phyloP scores from a whole-genome alignment of 2,329 filamentous ascomycete species.

The Monosporascus sp. region DNA sequence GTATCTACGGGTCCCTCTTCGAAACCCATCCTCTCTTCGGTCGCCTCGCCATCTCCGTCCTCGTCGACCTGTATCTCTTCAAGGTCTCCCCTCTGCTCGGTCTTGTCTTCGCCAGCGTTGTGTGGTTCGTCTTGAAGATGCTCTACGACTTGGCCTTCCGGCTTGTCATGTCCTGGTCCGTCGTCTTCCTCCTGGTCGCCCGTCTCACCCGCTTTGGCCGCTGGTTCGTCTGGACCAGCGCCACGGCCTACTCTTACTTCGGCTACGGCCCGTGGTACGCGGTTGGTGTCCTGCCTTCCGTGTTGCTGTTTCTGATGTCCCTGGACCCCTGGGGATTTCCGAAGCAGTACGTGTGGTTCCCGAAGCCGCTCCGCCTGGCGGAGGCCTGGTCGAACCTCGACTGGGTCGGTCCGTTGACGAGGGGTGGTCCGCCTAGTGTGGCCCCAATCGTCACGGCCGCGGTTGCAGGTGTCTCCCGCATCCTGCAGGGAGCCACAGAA shows the following conservation, averaged over 20 bases:
- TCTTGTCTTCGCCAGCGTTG: neutral
- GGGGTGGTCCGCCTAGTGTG: neutral
- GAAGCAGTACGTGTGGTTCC: no score
- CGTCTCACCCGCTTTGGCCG: constrained; percentile 1
- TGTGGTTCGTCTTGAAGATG: neutral
- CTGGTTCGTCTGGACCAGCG: neutral
- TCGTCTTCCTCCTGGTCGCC: neutral
- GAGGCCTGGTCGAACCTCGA: neutral
- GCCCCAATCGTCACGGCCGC: neutral
- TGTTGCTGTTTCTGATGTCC: neutral
- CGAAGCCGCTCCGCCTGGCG: neutral
- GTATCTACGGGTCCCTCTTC: neutral
- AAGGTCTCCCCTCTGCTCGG: constrained; percentile 2
- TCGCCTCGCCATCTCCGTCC: neutral
- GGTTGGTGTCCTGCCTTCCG: neutral
- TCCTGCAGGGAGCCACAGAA: neutral
- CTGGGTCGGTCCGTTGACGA: neutral
- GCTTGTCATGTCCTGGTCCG: neutral
- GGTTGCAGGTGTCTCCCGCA: neutral
- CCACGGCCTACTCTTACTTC: neutral
- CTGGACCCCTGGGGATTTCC: no score
- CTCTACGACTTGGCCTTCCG: constrained; percentile 1
- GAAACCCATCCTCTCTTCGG: neutral
- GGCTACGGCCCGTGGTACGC: neutral
- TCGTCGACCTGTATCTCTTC: constrained; percentile 1